Evolutionary conservation across 305 asterid genomes (phyloP).

Genomic region (Striga hermonthica): DNA sequence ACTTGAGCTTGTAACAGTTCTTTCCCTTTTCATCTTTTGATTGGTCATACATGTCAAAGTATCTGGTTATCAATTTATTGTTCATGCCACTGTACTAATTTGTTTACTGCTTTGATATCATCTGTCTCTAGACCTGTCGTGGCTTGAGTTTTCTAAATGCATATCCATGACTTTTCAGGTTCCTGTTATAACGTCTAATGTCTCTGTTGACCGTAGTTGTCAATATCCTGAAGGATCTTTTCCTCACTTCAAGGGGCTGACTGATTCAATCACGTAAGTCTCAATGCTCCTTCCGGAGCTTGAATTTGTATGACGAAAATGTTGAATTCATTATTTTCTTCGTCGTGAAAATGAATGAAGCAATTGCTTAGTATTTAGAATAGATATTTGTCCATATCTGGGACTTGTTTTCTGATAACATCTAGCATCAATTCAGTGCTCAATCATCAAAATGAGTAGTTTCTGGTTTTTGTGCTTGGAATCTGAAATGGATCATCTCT

Average conservation of each 20-base stretch:
- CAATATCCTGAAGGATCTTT: slow-evolving; percentile 81
- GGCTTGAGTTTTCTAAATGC: slow-evolving; percentile 31
- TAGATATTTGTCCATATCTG: slow-evolving; percentile 3
- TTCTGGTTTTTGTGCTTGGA: slow-evolving; percentile 14
- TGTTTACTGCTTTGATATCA: slow-evolving; percentile 27
- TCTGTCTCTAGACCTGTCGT: slow-evolving; percentile 16
- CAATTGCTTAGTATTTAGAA: slow-evolving; percentile 13
- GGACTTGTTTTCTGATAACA: slow-evolving; percentile 18
- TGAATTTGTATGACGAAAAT: slow-evolving; percentile 7
- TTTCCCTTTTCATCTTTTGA: slow-evolving; percentile 29
- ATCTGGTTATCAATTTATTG: slow-evolving; percentile 6
- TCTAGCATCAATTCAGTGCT: slow-evolving; percentile 5
- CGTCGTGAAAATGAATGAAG: slow-evolving; percentile 12
- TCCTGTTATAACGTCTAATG: slow-evolving; percentile 86
- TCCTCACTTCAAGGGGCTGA: slow-evolving; percentile 90
- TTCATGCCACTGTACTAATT: slow-evolving; percentile 3
- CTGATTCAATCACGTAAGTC: slow-evolving; percentile 89
- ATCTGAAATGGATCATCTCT: slow-evolving; percentile 11
- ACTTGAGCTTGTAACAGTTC: slow-evolving; percentile 79
- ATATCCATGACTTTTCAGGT: slow-evolving; percentile 54
- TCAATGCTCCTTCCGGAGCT: slow-evolving; percentile 19
- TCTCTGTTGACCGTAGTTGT: slow-evolving; percentile 87
- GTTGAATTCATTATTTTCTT: slow-evolving; percentile 4
- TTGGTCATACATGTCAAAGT: slow-evolving; percentile 26
- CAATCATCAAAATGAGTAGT: background rate